Conservation (phyloP, 768 basidiomycete genomes). For the Podaxis carcinomalis region DNA sequence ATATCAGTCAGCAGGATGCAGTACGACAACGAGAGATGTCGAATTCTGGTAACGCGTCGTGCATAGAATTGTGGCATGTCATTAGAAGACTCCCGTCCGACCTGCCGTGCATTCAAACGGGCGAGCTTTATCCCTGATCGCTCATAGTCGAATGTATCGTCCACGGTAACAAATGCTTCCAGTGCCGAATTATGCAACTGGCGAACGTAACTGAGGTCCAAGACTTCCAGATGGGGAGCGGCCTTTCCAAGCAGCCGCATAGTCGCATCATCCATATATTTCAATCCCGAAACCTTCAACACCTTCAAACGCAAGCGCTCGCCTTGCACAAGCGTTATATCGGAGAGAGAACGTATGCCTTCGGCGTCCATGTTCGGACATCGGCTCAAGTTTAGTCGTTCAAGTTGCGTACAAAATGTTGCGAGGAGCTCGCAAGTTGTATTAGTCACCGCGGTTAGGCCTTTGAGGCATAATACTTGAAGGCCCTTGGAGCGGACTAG, state of each 20-base stretch:
- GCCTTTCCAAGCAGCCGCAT: slow-evolving; percentile 66
- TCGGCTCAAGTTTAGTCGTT: slow-evolving; percentile 63
- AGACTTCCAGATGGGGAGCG: slow-evolving; percentile 68
- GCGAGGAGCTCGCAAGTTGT: slow-evolving; percentile 69
- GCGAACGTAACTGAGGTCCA: slow-evolving; percentile 74
- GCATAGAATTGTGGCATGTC: slow-evolving; percentile 41
- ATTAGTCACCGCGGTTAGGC: slow-evolving; percentile 65
- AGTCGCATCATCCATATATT: slow-evolving; percentile 51
- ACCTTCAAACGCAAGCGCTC: slow-evolving; percentile 53
- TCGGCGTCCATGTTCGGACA: slow-evolving; percentile 65
- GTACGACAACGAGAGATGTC: slow-evolving; percentile 69
- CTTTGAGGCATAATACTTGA: slow-evolving; percentile 58
- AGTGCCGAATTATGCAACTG: slow-evolving; percentile 72
- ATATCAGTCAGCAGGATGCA: slow-evolving; percentile 71
- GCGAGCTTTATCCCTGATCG: slow-evolving; percentile 37
- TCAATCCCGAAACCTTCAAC: slow-evolving; percentile 66
- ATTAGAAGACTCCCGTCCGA: slow-evolving; percentile 50
- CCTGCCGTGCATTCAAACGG: slow-evolving; percentile 55
- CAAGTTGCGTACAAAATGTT: slow-evolving; percentile 50
- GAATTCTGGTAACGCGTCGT: slow-evolving; percentile 62
- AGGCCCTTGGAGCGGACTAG: slow-evolving; percentile 62
- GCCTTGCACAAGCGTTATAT: slow-evolving; percentile 38
- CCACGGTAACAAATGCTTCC: slow-evolving; percentile 65
- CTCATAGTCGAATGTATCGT: slow-evolving; percentile 31
- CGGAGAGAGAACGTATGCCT: slow-evolving; percentile 50